Base-by-base conservation (phyloP, 2,329 filamentous ascomycete species). In the Lizonia empirigonia region DNA sequence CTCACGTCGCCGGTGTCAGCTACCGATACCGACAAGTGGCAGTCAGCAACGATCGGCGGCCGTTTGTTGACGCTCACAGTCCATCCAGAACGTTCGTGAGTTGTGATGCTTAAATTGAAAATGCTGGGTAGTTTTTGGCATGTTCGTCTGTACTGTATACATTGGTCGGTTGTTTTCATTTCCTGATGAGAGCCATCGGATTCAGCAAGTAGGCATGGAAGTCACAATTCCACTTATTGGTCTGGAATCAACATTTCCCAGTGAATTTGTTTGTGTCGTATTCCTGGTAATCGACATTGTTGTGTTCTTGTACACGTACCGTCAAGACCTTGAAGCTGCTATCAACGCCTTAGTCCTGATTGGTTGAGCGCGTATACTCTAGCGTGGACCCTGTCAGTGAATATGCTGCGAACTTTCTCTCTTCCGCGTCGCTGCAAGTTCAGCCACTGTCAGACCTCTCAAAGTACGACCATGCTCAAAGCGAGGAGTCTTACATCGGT, bases 361-460 rank as follows among this genome's bases (percentile, higher is more conserved):
- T 68, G 63, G 64, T 22, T 50, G 35, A 10, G 24, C 10, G 24
- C 38, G 39, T 29, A 15, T 30, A n/a, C n/a, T 49, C 34, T 69
- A 68, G 64, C 50, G 61, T 44, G 49, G 38, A 60, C 47, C 53
- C 54, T 56, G 51, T 47, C 15, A 50, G 53, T 58, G 55, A 56
- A 45, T 22, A 38, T 36, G 60, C 63, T 62, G 60, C 63, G 62
- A 70, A 67, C 67, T 70, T 70, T 65, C 52, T 64, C 50, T 55
- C 44, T 36, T 36, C 48, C 50, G 36, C 30, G 33, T 32, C 23
- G 32, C 19, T 7, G 18, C 23, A 35, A 47, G 26, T 52, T 46
- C 35, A 36, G 38, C 44, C 44, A 38, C 42, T 35, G 23, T 40
- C 38, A 54, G 37, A 22, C n/a, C n/a, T 44, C n/a, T 32, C 35